phyloP scores from a whole-genome alignment of 164 flowering plant species.

The Vitis rotundifolia region DNA sequence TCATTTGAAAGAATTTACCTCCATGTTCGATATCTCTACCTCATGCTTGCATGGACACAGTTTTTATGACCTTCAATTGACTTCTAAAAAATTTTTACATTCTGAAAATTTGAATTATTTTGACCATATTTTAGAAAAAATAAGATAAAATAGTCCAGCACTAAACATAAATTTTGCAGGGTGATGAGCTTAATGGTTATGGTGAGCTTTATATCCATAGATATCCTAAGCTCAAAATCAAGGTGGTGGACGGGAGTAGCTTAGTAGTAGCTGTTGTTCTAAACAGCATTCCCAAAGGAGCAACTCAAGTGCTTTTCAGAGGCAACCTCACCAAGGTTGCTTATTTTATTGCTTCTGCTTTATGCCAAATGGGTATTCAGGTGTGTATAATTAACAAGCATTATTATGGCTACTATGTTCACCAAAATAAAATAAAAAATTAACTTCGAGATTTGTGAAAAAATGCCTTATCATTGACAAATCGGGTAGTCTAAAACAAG shows the following conservation, averaged over 20 bases:
- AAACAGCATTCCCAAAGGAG: constrained; percentile 57
- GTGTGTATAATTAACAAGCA: constrained; percentile 21
- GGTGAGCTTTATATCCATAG: constrained; percentile 59
- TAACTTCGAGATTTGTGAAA: no score
- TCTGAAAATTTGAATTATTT: no score
- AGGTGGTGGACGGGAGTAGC: constrained; percentile 63
- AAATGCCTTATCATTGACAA: no score
- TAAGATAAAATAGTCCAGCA: background rate
- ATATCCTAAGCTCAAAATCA: constrained; percentile 50
- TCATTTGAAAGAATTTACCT: no score
- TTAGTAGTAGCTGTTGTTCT: constrained; percentile 56
- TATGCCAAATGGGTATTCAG: constrained; percentile 55
- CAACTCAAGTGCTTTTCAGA: constrained; percentile 50
- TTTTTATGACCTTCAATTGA: no score
- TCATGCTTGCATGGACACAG: no score
- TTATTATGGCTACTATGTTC: no score
- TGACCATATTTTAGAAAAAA: background rate
- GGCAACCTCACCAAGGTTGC: constrained; percentile 53
- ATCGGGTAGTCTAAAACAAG: no score
- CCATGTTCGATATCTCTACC: no score
- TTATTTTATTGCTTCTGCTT: constrained; percentile 31
- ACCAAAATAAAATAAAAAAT: no score
- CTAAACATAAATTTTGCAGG: constrained; percentile 28
- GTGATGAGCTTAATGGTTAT: constrained; percentile 56
- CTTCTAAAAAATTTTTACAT: no score